Evolutionary conservation across 192 early-diverging fungal species (phyloP).

Genomic region (Backusella luteola): DNA sequence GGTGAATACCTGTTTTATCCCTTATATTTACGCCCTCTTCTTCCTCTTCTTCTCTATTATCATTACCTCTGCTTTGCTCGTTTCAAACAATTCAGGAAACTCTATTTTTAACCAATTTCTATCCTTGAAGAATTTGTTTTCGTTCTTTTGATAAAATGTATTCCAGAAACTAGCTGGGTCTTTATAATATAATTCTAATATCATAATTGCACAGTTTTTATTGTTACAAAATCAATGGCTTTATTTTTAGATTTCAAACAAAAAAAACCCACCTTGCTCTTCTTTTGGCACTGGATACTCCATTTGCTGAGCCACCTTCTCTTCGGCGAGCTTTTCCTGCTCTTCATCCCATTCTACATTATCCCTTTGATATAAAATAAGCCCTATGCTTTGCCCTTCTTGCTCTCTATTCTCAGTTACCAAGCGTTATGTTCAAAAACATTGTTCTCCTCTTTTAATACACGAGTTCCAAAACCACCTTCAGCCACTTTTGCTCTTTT

Average conservation of each 20-base stretch:
- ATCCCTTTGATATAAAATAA: slow-evolving; percentile 63
- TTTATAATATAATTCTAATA: slow-evolving; percentile 42
- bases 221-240: background rate
- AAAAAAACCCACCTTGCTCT: slow-evolving; percentile 40
- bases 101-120: slow-evolving; percentile 94
- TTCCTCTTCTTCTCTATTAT: background rate
- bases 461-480: slow-evolving; percentile 70
- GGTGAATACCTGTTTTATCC: background rate
- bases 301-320: slow-evolving; percentile 73
- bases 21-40: background rate
- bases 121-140: slow-evolving; percentile 95
- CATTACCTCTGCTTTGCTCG: slow-evolving; percentile 45
- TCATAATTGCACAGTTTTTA: background rate
- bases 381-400: background rate
- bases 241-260: background rate
- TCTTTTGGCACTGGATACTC: slow-evolving; percentile 66
- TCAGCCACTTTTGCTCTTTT: background rate
- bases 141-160: slow-evolving; percentile 80
- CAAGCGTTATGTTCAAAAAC: slow-evolving; percentile 95
- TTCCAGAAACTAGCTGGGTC: slow-evolving; percentile 67
- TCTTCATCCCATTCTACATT: slow-evolving; percentile 88
- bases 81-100: slow-evolving; percentile 83
- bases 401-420: slow-evolving; percentile 40
- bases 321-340: slow-evolving; percentile 74
- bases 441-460: slow-evolving; percentile 67